Evolutionary conservation across 2,329 filamentous ascomycete species (phyloP).

Genomic region (Botrytis aclada): DNA sequence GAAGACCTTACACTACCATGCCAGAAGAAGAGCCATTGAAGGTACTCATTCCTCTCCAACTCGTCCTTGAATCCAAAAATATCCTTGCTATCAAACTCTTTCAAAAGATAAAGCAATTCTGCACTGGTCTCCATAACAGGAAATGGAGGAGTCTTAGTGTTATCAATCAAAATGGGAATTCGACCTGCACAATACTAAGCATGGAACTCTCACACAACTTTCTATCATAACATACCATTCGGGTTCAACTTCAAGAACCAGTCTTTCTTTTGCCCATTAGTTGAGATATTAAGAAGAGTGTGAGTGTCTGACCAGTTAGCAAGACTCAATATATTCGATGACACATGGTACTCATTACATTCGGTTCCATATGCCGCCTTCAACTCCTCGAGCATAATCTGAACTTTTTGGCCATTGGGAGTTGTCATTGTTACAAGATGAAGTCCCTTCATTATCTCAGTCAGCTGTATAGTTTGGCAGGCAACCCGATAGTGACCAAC

Average conservation of each 20-base stretch:
- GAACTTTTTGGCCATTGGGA: slow-evolving; percentile 51
- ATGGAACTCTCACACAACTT: background rate
- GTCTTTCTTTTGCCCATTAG: slow-evolving; percentile 54
- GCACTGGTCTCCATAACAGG: slow-evolving; percentile 52
- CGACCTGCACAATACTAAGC: slow-evolving; percentile 33
- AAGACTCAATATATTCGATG: background rate
- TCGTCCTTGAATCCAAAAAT: slow-evolving; percentile 51
- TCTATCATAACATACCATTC: slow-evolving; percentile 38
- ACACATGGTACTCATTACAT: slow-evolving; percentile 40
- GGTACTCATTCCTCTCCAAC: slow-evolving; percentile 46
- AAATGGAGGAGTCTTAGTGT: slow-evolving; percentile 48
- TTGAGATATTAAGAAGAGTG: slow-evolving; percentile 33
- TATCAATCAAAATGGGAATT: slow-evolving; percentile 51
- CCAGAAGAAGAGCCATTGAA: slow-evolving; percentile 57
- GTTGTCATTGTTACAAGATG: slow-evolving; percentile 51
- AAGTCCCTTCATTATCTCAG: slow-evolving; percentile 40
- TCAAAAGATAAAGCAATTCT: slow-evolving; percentile 51
- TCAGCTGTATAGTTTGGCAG: background rate
- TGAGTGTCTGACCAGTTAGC: slow-evolving; percentile 19
- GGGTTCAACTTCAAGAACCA: slow-evolving; percentile 50
- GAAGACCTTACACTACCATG: slow-evolving; percentile 42
- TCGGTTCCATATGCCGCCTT: slow-evolving; percentile 48
- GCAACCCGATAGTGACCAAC: background rate
- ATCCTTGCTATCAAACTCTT: slow-evolving; percentile 46
- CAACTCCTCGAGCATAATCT: slow-evolving; percentile 55